Conservation (phyloP, 352 stramenopile genomes). For the Phytophthora kernoviae region DNA sequence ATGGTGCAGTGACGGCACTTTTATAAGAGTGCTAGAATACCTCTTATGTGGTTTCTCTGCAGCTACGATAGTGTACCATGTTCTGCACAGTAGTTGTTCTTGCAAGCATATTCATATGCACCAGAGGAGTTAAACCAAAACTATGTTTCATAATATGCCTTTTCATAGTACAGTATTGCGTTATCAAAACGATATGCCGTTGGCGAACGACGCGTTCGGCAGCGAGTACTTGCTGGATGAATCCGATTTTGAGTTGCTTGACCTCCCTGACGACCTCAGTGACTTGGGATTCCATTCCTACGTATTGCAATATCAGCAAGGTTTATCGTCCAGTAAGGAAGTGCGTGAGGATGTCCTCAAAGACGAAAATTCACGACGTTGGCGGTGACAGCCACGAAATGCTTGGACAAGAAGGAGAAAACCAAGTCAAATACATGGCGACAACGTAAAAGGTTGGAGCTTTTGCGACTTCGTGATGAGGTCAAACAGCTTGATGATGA, state of each 20-base stretch:
- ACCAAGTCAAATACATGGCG: constrained; percentile 30
- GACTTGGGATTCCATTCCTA: not conserved
- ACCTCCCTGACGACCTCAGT: constrained; percentile 12
- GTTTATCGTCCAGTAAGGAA: not conserved
- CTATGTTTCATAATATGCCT: too few species aligned
- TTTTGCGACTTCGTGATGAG: constrained; percentile 14
- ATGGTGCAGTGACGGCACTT: not conserved
- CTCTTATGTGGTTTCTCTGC: too few species aligned
- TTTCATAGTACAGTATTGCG: too few species aligned
- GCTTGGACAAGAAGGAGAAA: constrained; percentile 1
- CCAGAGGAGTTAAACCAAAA: too few species aligned
- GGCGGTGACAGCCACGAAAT: not conserved
- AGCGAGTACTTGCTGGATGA: constrained; percentile 9
- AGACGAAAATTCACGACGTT: not conserved
- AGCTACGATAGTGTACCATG: too few species aligned
- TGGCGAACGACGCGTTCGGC: constrained; percentile 6
- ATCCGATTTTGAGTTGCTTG: constrained; percentile 4
- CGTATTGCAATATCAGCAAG: not conserved
- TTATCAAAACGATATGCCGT: too few species aligned
- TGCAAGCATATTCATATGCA: too few species aligned
- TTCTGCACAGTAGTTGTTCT: too few species aligned
- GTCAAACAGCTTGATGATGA: constrained; percentile 19
- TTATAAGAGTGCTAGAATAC: too few species aligned
- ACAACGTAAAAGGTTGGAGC: constrained; percentile 17
- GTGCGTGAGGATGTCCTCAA: not conserved